phyloP scores from a whole-genome alignment of 768 basidiomycete species.

The Hypholoma fasciculare region DNA sequence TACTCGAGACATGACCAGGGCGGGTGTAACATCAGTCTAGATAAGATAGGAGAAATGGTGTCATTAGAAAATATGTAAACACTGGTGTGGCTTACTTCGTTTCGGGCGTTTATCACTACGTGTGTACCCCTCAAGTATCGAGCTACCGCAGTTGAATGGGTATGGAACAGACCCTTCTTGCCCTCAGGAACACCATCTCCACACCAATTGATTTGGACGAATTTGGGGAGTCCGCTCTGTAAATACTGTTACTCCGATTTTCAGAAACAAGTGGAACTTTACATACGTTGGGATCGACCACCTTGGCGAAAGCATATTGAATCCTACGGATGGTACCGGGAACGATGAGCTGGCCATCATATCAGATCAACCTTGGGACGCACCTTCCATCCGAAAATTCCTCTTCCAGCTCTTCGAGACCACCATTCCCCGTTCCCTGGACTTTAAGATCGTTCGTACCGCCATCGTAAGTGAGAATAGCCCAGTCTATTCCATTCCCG shows the following conservation, averaged over 20 bases:
- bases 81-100: constrained; percentile 55
- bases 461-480: constrained; percentile 76
- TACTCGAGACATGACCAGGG: constrained; percentile 82
- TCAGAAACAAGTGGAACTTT: not conserved
- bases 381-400: constrained; percentile 95
- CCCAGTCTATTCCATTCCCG: constrained; percentile 71
- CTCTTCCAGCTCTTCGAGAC: constrained; percentile 87
- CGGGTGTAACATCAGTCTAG: constrained; percentile 79
- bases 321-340: constrained; percentile 53
- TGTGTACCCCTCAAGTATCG: constrained; percentile 82
- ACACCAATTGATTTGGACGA: constrained; percentile 96
- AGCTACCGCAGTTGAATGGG: constrained; percentile 79
- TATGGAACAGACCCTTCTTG: constrained; percentile 92
- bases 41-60: not conserved
- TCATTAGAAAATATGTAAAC: not conserved
- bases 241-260: constrained; percentile 1
- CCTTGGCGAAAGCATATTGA: constrained; percentile 89
- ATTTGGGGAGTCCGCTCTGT: constrained; percentile 83
- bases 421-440: constrained; percentile 82
- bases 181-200: constrained; percentile 94
- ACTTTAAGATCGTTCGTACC: constrained; percentile 87
- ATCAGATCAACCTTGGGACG: constrained; percentile 23
- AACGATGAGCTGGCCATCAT: constrained; percentile 11
- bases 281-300: constrained; percentile 82
- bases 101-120: constrained; percentile 83